Conservation (phyloP, 2,329 filamentous ascomycete species). For the Periconia macrospinosa region DNA sequence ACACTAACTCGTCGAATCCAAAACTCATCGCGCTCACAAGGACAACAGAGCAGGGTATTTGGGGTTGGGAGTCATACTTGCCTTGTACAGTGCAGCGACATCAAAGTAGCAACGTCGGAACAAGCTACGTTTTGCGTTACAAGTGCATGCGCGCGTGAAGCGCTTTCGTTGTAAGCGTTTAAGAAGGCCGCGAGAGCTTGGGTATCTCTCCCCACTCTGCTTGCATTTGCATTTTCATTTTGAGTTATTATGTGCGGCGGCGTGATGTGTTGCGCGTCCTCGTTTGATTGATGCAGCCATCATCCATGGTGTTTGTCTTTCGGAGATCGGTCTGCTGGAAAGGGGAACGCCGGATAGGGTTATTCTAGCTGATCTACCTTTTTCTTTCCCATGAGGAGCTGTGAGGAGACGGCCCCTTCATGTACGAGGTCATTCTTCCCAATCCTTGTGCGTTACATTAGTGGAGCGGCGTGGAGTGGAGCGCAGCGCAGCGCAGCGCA, state of each 20-base stretch:
- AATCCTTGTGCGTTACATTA: not conserved
- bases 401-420: not conserved
- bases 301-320: not conserved
- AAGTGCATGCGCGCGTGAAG: no score
- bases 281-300: not conserved
- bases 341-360: not conserved
- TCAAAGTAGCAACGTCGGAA: no score
- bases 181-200: not conserved
- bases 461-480: not conserved
- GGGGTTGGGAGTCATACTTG: no score
- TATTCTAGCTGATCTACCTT: not conserved
- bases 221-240: no score
- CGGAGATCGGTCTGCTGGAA: not conserved
- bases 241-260: no score
- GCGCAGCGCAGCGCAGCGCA: no score
- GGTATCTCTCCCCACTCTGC: not conserved
- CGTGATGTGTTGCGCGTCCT: not conserved
- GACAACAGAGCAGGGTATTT: no score
- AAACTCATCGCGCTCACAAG: no score
- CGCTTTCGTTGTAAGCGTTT: no score
- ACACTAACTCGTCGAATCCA: no score
- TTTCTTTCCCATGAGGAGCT: not conserved
- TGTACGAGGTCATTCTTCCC: not conserved
- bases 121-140: no score
- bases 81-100: no score